phyloP scores from a whole-genome alignment of 352 stramenopile species.

The Globisporangium carolinianum region DNA sequence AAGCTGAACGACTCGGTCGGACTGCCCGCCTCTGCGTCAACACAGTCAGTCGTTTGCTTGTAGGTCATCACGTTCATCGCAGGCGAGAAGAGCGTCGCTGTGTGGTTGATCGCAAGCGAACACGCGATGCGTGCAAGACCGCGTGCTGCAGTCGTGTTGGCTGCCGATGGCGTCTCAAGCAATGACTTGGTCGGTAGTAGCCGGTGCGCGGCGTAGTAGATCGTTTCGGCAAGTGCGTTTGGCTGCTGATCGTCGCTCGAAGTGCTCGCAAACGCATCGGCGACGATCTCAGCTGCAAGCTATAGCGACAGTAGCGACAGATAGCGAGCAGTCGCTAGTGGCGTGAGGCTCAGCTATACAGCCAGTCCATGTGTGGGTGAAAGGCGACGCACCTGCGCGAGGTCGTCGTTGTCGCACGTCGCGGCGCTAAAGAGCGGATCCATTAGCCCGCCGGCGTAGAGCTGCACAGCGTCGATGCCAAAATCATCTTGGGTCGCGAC shows the following conservation, averaged over 20 bases:
- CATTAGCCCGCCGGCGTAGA: slow-evolving; percentile 36
- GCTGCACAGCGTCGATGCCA: slow-evolving; percentile 33
- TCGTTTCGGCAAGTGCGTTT: slow-evolving; percentile 17
- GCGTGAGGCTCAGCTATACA: too few species aligned
- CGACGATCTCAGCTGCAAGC: slow-evolving; percentile 51
- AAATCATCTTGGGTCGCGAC: slow-evolving; percentile 36
- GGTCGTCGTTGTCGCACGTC: slow-evolving; percentile 27
- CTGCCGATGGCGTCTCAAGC: slow-evolving; percentile 14
- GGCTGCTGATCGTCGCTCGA: slow-evolving; percentile 10
- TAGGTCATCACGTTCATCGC: slow-evolving; percentile 7
- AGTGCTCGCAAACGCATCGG: slow-evolving; percentile 46
- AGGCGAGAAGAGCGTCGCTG: slow-evolving; percentile 20
- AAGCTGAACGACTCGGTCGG: slow-evolving; percentile 11
- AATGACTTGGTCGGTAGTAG: slow-evolving; percentile 17
- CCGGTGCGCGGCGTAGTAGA: slow-evolving; percentile 20
- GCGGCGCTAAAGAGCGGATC: slow-evolving; percentile 30
- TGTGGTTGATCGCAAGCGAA: slow-evolving; percentile 41
- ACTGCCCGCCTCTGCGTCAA: not conserved
- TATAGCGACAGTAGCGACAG: slow-evolving; percentile 5
- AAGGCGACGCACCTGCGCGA: slow-evolving; percentile 25
- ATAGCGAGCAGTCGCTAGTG: too few species aligned
- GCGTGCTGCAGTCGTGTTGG: slow-evolving; percentile 15
- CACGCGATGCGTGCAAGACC: slow-evolving; percentile 39
- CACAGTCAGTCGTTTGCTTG: too few species aligned
- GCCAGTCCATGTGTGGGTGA: not conserved